Evolutionary conservation across 2,329 filamentous ascomycete genomes (phyloP).

Genomic region (Pseudocercospora vitis): DNA sequence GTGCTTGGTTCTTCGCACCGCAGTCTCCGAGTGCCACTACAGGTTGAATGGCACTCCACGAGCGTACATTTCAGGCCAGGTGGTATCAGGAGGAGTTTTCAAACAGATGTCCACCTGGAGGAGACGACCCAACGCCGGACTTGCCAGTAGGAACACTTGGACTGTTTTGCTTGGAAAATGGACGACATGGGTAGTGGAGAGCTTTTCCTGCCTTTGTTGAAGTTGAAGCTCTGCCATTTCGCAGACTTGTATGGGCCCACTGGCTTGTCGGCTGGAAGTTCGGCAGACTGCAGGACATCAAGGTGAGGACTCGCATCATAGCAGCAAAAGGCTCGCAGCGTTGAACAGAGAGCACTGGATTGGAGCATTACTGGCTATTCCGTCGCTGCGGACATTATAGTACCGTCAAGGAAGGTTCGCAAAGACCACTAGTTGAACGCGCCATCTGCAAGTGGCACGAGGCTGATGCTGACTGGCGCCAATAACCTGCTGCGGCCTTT

Average conservation of each 20-base stretch:
- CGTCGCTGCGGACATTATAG: constrained; percentile 8
- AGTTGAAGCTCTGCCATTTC: constrained; percentile 7
- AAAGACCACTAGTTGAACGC: background rate
- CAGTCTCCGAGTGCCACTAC: background rate
- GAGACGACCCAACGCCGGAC: background rate
- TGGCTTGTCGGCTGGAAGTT: background rate
- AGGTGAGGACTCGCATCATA: background rate
- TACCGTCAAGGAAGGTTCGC: constrained; percentile 4
- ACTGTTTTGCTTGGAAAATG: constrained; percentile 6
- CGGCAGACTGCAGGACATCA: constrained; percentile 6
- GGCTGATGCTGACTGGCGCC: background rate
- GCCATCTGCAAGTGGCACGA: background rate
- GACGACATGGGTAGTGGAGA: background rate
- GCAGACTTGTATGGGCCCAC: constrained; percentile 11
- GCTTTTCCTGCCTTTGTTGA: background rate
- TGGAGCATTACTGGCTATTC: constrained; percentile 1
- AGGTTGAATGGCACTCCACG: background rate
- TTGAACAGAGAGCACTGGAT: constrained; percentile 6
- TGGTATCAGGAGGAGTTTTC: constrained; percentile 9
- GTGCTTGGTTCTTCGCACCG: background rate
- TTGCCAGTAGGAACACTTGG: constrained; percentile 6
- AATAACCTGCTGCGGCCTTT: background rate
- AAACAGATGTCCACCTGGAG: background rate
- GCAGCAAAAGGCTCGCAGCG: background rate
- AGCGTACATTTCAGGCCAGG: constrained; percentile 1